phyloP scores from a whole-genome alignment of 148 eudicot genomes.

The Chenopodium suecicum region DNA sequence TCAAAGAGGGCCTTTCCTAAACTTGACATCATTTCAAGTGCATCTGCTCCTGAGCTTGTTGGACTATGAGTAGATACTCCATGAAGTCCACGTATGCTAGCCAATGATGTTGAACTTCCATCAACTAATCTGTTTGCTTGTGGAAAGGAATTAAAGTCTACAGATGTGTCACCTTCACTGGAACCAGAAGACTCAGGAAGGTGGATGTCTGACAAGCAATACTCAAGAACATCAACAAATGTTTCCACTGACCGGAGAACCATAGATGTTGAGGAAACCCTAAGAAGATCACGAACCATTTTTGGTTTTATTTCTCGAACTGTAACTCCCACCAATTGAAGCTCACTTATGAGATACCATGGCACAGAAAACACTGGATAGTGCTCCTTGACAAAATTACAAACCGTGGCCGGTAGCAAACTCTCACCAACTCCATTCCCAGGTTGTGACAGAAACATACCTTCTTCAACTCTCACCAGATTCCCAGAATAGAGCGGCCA shows the following conservation, averaged over 20 bases:
- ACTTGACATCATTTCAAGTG: slow-evolving; percentile 83
- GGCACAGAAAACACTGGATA: slow-evolving; percentile 99
- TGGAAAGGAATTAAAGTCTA: slow-evolving; percentile 32
- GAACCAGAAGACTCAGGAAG: slow-evolving; percentile 39
- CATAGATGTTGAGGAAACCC: slow-evolving; percentile 66
- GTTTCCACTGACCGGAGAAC: slow-evolving; percentile 70
- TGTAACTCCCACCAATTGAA: slow-evolving; percentile 71
- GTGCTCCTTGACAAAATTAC: slow-evolving; percentile 95
- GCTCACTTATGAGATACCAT: slow-evolving; percentile 93
- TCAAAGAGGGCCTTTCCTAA: slow-evolving; percentile 87
- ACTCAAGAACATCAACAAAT: slow-evolving; percentile 88
- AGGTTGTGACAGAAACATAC: slow-evolving; percentile 99
- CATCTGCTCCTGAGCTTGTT: slow-evolving; percentile 79
- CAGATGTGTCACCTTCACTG: slow-evolving; percentile 27
- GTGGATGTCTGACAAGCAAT: slow-evolving; percentile 85
- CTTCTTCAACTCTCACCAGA: slow-evolving; percentile 86
- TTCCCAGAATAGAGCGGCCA: slow-evolving; percentile 95
- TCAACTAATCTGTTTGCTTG: slow-evolving; percentile 33
- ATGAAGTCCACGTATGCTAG: slow-evolving; percentile 53
- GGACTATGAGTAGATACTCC: slow-evolving; percentile 49
- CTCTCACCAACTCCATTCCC: slow-evolving; percentile 66
- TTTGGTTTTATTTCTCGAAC: slow-evolving; percentile 94
- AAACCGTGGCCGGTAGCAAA: slow-evolving; percentile 88
- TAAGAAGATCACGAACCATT: slow-evolving; percentile 97
- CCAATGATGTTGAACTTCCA: slow-evolving; percentile 41